phyloP scores from a whole-genome alignment of 2,329 filamentous ascomycete species.

The Saccharata proteae region DNA sequence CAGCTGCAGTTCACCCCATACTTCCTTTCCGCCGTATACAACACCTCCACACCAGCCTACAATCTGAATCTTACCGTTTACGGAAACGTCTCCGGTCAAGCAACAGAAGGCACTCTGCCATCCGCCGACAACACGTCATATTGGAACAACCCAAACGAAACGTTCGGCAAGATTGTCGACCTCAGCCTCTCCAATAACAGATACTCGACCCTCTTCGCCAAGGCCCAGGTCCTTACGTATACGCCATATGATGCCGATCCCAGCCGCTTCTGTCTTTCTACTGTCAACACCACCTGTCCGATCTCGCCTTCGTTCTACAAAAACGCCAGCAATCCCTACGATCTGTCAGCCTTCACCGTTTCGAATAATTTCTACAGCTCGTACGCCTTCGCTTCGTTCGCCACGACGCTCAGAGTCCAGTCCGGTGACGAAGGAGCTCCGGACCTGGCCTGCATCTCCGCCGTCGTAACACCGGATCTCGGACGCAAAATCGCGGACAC shows the following conservation, averaged over 20 bases:
- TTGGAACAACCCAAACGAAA: constrained; percentile 48
- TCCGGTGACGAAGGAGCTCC: constrained; percentile 56
- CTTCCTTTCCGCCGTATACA: constrained; percentile 63
- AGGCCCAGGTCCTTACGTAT: constrained; percentile 66
- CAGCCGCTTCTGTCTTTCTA: constrained; percentile 53
- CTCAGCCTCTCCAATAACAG: constrained; percentile 45
- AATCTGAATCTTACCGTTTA: constrained; percentile 69
- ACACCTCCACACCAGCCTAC: constrained; percentile 47
- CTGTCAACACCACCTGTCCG: constrained; percentile 56
- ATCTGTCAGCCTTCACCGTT: constrained; percentile 61
- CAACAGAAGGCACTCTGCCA: constrained; percentile 46
- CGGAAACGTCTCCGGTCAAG: constrained; percentile 77
- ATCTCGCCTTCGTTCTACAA: constrained; percentile 58
- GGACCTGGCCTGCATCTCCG: constrained; percentile 65
- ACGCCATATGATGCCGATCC: constrained; percentile 46
- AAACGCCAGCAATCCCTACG: constrained; percentile 39
- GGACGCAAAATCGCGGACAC: constrained; percentile 56
- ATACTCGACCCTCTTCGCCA: constrained; percentile 61
- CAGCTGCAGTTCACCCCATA: constrained; percentile 71
- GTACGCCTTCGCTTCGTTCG: constrained; percentile 77
- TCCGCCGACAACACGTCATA: constrained; percentile 43
- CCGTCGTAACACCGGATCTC: constrained; percentile 74
- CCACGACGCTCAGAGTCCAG: constrained; percentile 59
- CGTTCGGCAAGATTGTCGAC: constrained; percentile 66
- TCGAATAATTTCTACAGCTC: constrained; percentile 64